phyloP scores from a whole-genome alignment of 116 monocot species.

The Iris pallida region DNA sequence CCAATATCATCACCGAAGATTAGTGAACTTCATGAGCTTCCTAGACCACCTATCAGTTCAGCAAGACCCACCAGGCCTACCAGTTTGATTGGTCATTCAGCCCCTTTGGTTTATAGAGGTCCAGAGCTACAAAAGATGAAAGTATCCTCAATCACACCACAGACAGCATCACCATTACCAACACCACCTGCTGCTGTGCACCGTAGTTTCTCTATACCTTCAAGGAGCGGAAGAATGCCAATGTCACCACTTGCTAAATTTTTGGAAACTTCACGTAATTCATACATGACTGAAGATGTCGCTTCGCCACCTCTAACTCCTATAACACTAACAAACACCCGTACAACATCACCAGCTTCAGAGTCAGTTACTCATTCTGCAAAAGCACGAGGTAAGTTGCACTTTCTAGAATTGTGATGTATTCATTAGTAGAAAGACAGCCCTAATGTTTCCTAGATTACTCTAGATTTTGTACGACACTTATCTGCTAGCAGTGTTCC shows the following conservation, averaged over 20 bases:
- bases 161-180: conserved; percentile 71
- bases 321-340: conserved; percentile 22
- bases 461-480: too few species aligned
- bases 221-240: conserved; percentile 40
- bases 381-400: conserved; percentile 8
- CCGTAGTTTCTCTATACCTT: conserved; percentile 94
- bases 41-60: conserved; percentile 51
- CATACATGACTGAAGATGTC: conserved; percentile 14
- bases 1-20: conserved; percentile 44
- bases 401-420: background rate
- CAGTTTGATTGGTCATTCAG: conserved; percentile 66
- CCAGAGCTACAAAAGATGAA: conserved; percentile 31
- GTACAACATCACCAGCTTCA: conserved; percentile 14
- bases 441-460: too few species aligned
- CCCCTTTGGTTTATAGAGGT: conserved; percentile 50
- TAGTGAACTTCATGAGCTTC: conserved; percentile 81
- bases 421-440: too few species aligned
- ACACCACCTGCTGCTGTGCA: conserved; percentile 54
- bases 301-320: conserved; percentile 50
- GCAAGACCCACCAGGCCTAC: conserved; percentile 21
- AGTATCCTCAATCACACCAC: conserved; percentile 20
- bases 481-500: too few species aligned
- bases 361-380: conserved; percentile 5
- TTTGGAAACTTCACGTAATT: conserved; percentile 21
- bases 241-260: conserved; percentile 27